Evolutionary conservation across 2,329 filamentous ascomycete genomes (phyloP).

Genomic region (Cladobotryum protrusum): DNA sequence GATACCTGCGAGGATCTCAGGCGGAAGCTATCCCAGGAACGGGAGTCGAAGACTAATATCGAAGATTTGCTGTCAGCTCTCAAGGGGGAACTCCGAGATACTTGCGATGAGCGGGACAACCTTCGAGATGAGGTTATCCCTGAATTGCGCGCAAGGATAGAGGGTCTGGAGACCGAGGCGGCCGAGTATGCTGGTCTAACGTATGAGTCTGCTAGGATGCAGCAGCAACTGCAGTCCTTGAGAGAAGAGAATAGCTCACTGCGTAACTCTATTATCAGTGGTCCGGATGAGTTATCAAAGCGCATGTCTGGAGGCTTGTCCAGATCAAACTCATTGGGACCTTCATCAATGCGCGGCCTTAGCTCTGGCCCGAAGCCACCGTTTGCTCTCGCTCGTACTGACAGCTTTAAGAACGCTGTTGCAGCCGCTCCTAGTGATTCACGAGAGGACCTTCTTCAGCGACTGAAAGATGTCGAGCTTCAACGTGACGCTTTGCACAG

Average conservation of each 20-base stretch:
- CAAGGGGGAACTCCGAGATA: constrained; percentile 71
- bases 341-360: constrained; percentile 39
- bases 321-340: constrained; percentile 62
- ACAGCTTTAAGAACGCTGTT: constrained; percentile 43
- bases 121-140: constrained; percentile 84
- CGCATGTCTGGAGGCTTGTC: constrained; percentile 45
- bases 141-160: constrained; percentile 66
- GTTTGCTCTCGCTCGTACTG: constrained; percentile 51
- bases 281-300: constrained; percentile 14
- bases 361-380: constrained; percentile 24
- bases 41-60: constrained; percentile 83
- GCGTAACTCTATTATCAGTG: constrained; percentile 29
- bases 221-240: constrained; percentile 74
- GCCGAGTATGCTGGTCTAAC: constrained; percentile 65
- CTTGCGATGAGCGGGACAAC: constrained; percentile 85
- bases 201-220: constrained; percentile 77
- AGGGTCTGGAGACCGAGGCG: constrained; percentile 70
- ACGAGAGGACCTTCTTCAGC: constrained; percentile 65
- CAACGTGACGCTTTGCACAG: constrained; percentile 89
- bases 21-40: constrained; percentile 76
- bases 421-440: constrained; percentile 40
- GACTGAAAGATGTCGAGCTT: constrained; percentile 85
- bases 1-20: constrained; percentile 73
- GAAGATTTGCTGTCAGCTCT: constrained; percentile 85
- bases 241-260: constrained; percentile 60